These are phyloP conservation scores for Penicillium sp. DNA, from an alignment of 2,329 filamentous ascomycete species.

Conservation along the genomic window DNA sequence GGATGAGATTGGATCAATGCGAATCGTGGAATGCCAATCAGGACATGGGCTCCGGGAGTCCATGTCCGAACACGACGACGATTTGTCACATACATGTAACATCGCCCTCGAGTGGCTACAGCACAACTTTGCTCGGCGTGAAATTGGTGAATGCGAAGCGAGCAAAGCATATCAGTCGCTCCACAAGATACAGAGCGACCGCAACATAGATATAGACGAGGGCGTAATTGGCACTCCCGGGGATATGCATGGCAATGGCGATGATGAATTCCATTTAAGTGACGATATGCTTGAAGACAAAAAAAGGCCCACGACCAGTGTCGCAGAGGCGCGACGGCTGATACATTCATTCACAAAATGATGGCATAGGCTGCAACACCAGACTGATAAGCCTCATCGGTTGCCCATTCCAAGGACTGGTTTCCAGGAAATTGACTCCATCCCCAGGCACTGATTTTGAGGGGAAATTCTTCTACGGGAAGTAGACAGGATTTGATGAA, in stretches of 20 bases:
- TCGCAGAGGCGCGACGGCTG: constrained; percentile 5
- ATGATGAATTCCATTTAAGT: constrained; percentile 34
- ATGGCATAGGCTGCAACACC: constrained; percentile 4
- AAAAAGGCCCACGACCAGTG: constrained; percentile 18
- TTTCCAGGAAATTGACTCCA: not conserved
- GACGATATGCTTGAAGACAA: constrained; percentile 33
- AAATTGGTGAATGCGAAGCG: constrained; percentile 27
- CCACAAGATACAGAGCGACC: constrained; percentile 6
- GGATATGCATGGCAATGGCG: constrained; percentile 25
- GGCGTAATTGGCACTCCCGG: not conserved
- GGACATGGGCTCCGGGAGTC: constrained; percentile 20
- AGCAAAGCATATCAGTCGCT: constrained; percentile 14
- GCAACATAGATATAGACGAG: constrained; percentile 5
- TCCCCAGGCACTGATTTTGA: not conserved
- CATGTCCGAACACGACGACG: constrained; percentile 30
- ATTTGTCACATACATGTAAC: constrained; percentile 33
- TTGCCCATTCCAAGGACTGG: not conserved
- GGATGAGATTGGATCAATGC: constrained; percentile 10
- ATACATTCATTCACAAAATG: constrained; percentile 6
- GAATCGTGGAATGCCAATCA: constrained; percentile 6
- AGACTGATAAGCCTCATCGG: constrained; percentile 4
- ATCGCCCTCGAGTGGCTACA: constrained; percentile 28
- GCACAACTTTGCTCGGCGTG: constrained; percentile 18
- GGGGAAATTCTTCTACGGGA: too few relatives aligned
- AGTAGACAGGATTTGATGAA: too few relatives aligned